These are phyloP conservation scores for Cucumis hystrix DNA, from an alignment of 306 rosid genomes.

Conservation along the genomic window DNA sequence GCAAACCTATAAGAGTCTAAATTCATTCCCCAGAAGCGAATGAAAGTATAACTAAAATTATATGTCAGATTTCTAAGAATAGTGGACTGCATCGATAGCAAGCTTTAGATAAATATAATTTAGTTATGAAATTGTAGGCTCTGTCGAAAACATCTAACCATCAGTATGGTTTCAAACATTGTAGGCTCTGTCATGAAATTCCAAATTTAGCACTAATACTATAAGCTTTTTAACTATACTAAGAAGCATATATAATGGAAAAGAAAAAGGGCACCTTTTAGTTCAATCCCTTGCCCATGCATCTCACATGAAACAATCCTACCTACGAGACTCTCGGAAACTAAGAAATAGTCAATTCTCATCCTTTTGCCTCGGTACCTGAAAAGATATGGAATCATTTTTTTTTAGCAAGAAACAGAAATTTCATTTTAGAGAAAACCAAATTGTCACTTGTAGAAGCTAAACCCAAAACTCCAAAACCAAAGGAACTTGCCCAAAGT, in stretches of 20 bases:
- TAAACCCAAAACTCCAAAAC: neutral
- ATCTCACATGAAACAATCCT: constrained; percentile 71
- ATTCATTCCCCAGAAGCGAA: neutral
- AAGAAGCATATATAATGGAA: neutral
- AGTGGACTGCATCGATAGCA: neutral
- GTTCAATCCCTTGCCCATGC: constrained; percentile 83
- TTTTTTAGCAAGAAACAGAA: neutral
- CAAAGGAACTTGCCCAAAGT: neutral
- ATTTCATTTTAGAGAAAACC: neutral
- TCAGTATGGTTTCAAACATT: neutral
- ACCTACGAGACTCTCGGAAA: constrained; percentile 51
- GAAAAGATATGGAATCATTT: constrained; percentile 14
- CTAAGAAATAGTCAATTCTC: constrained; percentile 87
- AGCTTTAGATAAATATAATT: neutral
- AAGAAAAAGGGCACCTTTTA: constrained; percentile 39
- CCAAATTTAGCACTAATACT: neutral
- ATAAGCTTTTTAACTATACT: neutral
- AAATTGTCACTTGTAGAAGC: neutral
- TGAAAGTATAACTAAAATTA: neutral
- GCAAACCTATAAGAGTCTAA: neutral
- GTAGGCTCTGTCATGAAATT: neutral
- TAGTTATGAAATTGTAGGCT: neutral
- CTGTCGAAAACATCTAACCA: neutral
- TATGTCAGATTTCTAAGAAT: neutral
- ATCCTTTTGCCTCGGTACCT: constrained; percentile 97